These are phyloP conservation scores for Lactarius hengduanensis DNA, from an alignment of 768 basidiomycete species.

Conservation along the genomic window DNA sequence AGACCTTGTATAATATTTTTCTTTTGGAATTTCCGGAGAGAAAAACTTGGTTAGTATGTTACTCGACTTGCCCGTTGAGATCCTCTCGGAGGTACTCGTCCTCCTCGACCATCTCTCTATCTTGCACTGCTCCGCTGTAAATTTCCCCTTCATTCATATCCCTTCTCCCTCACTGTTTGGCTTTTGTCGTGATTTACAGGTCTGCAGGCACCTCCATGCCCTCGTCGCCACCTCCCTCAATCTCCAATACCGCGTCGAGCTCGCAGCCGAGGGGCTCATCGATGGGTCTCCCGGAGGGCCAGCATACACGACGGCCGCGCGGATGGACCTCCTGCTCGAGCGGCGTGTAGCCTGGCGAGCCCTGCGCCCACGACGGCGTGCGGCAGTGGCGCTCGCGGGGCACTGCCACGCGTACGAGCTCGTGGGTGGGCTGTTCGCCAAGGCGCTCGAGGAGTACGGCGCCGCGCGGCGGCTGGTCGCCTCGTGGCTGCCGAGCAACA, in stretches of 20 bases:
- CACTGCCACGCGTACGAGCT: conserved; percentile 56
- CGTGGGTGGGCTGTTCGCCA: conserved; percentile 55
- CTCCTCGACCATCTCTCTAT: conserved; percentile 13
- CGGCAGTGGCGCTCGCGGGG: conserved; percentile 36
- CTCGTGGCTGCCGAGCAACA: conserved; percentile 32
- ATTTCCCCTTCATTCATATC: background rate
- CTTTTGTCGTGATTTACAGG: conserved; percentile 23
- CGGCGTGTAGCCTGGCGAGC: conserved; percentile 40
- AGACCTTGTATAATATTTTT: background rate
- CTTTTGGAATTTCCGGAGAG: background rate
- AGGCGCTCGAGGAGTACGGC: conserved; percentile 18
- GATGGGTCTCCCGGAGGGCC: conserved; percentile 27
- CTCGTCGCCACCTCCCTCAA: conserved; percentile 30
- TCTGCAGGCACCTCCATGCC: conserved; percentile 30
- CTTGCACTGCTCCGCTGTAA: conserved; percentile 14
- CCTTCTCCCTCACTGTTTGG: background rate
- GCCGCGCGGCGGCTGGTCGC: conserved; percentile 31
- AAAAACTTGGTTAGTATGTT: background rate
- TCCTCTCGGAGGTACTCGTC: conserved; percentile 16
- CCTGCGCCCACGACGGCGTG: conserved; percentile 33
- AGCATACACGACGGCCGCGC: conserved; percentile 33
- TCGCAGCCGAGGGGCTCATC: conserved; percentile 35
- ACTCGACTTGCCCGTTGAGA: conserved; percentile 23
- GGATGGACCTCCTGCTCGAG: conserved; percentile 37
- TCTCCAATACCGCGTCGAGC: conserved; percentile 37